Conservation (phyloP, 306 rosid genomes). For the Pueraria montana region DNA sequence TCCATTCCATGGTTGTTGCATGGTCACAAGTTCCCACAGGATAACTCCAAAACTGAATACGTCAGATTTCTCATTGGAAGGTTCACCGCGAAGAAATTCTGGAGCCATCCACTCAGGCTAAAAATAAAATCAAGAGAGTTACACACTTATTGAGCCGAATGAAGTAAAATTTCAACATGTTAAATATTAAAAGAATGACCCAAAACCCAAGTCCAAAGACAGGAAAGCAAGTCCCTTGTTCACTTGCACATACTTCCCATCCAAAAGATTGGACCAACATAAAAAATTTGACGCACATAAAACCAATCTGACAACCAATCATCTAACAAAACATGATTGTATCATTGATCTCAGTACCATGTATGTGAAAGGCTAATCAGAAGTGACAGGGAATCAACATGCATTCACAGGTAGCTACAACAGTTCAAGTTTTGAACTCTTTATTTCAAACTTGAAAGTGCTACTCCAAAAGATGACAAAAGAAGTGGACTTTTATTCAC, state of each 20-base stretch:
- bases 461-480: background rate
- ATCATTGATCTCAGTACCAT: conserved; percentile 6
- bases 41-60: conserved; percentile 96
- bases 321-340: conserved; percentile 10
- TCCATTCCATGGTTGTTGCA: conserved; percentile 98
- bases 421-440: conserved; percentile 1
- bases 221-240: conserved; percentile 19
- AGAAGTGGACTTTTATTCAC: conserved; percentile 13
- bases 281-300: conserved; percentile 16
- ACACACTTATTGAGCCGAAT: conserved; percentile 54
- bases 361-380: conserved; percentile 2
- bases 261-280: conserved; percentile 10
- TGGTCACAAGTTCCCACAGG: conserved; percentile 91
- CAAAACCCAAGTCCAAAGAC: conserved; percentile 16
- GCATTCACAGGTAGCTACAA: conserved; percentile 16
- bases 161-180: conserved; percentile 57
- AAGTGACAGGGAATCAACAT: conserved; percentile 13
- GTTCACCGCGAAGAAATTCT: conserved; percentile 97
- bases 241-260: background rate
- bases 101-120: conserved; percentile 99
- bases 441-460: conserved; percentile 35
- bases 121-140: conserved; percentile 68
- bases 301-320: background rate
- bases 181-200: conserved; percentile 55
- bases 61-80: conserved; percentile 95